These are phyloP conservation scores for Pleurotus salmoneostramineus DNA, from an alignment of 768 basidiomycete species.

Conservation along the genomic window DNA sequence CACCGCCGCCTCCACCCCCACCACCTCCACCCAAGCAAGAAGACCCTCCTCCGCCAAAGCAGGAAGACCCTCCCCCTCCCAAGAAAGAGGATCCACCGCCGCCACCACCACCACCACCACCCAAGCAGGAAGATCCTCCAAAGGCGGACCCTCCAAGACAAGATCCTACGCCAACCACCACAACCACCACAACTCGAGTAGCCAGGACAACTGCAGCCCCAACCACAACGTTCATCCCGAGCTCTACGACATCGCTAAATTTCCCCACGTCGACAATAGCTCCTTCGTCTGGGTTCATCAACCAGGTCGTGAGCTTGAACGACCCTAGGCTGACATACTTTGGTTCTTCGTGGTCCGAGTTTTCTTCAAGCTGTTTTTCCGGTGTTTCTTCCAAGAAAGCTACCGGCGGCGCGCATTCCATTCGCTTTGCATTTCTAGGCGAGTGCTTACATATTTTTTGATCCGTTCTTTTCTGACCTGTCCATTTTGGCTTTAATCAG, in stretches of 20 bases:
- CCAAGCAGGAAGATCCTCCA: slow-evolving; percentile 1
- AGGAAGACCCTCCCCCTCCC: neutral
- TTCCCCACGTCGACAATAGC: neutral
- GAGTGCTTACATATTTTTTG: neutral
- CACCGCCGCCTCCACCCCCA: neutral
- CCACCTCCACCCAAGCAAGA: no score
- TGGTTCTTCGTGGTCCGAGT: neutral
- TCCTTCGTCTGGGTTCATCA: neutral
- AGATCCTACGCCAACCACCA: neutral
- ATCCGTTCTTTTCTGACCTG: neutral
- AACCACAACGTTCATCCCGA: neutral
- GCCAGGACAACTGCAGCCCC: neutral
- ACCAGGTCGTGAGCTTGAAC: neutral
- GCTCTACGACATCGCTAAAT: neutral
- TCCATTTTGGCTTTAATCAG: neutral
- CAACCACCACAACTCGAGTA: neutral
- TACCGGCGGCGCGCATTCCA: neutral
- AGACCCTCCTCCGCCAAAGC: neutral
- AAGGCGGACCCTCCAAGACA: neutral
- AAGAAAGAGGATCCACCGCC: neutral
- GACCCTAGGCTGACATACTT: neutral
- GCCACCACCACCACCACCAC: neutral
- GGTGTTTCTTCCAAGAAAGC: neutral
- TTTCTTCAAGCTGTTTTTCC: neutral
- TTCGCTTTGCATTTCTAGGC: neutral